phyloP scores from a whole-genome alignment of 2,329 filamentous ascomycete genomes.

The Fusarium virguliforme region DNA sequence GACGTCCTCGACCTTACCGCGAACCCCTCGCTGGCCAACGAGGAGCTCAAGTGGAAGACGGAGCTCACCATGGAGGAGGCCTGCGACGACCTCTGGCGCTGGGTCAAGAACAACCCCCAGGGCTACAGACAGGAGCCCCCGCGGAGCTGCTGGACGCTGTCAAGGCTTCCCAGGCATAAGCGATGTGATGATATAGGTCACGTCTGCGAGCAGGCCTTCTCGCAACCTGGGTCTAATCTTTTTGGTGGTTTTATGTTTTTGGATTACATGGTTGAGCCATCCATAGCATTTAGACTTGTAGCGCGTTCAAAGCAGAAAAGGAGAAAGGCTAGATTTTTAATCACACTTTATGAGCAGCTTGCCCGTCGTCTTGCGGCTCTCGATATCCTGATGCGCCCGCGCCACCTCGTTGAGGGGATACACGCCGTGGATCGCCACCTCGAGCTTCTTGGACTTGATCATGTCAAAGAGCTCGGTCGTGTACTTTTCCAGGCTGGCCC shows the following conservation, averaged over 20 bases:
- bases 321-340: slow-evolving; percentile 46
- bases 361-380: slow-evolving; percentile 86
- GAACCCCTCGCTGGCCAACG: slow-evolving; percentile 88
- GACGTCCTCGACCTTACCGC: slow-evolving; percentile 97
- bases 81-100: slow-evolving; percentile 94
- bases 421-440: slow-evolving; percentile 81
- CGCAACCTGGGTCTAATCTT: slow-evolving; percentile 32
- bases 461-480: slow-evolving; percentile 80
- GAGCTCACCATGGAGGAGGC: slow-evolving; percentile 92
- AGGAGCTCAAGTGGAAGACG: slow-evolving; percentile 93
- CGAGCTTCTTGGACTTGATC: slow-evolving; percentile 78
- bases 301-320: slow-evolving; percentile 37
- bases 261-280: slow-evolving; percentile 40
- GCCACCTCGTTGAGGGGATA: slow-evolving; percentile 83
- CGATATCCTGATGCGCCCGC: slow-evolving; percentile 82
- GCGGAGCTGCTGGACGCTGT: slow-evolving; percentile 80
- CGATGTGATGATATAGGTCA: slow-evolving; percentile 31
- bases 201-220: slow-evolving; percentile 40
- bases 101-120: slow-evolving; percentile 97
- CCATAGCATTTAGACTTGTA: slow-evolving; percentile 46
- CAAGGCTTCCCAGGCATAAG: slow-evolving; percentile 60
- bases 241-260: slow-evolving; percentile 39
- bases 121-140: slow-evolving; percentile 94
- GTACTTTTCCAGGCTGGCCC: slow-evolving; percentile 81
- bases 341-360: slow-evolving; percentile 83